These are phyloP conservation scores for Bothriochloa decipiens DNA, from an alignment of 176 grass and related monocot species.

Conservation along the genomic window DNA sequence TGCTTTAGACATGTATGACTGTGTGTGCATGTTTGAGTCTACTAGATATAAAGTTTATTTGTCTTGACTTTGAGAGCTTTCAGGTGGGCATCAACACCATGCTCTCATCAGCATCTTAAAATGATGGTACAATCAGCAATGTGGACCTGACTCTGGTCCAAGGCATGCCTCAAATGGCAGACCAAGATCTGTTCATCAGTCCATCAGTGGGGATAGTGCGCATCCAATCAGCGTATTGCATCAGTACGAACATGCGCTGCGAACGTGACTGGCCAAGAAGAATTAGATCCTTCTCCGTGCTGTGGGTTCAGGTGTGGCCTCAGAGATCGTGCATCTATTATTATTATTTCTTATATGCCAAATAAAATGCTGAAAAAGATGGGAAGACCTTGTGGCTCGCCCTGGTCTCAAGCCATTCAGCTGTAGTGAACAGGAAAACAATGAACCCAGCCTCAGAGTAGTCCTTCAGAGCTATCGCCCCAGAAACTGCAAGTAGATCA, in stretches of 20 bases:
- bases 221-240: constrained; percentile 17
- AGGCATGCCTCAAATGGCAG: constrained; percentile 25
- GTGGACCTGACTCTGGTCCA: not conserved
- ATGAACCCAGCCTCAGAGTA: constrained; percentile 91
- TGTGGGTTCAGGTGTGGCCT: constrained; percentile 30
- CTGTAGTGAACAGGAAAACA: constrained; percentile 87
- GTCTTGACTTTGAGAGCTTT: constrained; percentile 1
- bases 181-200: constrained; percentile 24
- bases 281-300: constrained; percentile 29
- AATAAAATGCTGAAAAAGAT: constrained; percentile 36
- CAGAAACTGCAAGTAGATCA: constrained; percentile 64
- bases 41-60: constrained; percentile 36
- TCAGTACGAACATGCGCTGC: constrained; percentile 22
- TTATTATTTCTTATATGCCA: constrained; percentile 3
- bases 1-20: constrained; percentile 38
- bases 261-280: constrained; percentile 1
- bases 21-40: constrained; percentile 21
- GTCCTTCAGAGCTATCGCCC: constrained; percentile 86
- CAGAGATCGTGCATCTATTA: not conserved
- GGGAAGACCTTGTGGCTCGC: constrained; percentile 74
- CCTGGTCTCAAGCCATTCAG: constrained; percentile 91
- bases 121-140: constrained; percentile 32
- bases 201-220: constrained; percentile 35
- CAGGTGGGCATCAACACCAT: not conserved
- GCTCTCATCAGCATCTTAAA: constrained; percentile 27